Percentiles rank a stretch among this genome's conserved stretches.
Evolutionary conservation across 345 rosid genomes (phyloP).

Genomic region (Atalantia buxifolia): DNA sequence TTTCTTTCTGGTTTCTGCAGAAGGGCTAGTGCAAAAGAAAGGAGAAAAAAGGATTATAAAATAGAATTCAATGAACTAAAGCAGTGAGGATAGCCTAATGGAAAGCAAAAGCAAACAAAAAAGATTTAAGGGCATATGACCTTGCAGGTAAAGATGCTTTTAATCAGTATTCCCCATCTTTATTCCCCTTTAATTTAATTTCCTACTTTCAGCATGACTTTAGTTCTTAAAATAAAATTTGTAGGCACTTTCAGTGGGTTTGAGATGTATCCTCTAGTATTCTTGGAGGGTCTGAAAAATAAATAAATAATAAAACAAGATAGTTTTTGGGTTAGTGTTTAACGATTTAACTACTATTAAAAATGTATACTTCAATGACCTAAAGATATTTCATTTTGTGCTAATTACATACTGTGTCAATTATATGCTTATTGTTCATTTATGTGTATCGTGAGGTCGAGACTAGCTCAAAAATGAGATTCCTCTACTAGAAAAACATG

Average conservation of each 20-base stretch:
- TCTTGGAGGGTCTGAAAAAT: neutral
- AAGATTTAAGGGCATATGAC: slow-evolving; percentile 24
- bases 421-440: neutral
- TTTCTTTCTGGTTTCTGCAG: slow-evolving; percentile 1
- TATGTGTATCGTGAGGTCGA: neutral
- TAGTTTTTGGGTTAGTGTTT: neutral
- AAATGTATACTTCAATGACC: neutral
- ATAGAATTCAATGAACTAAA: slow-evolving; percentile 11
- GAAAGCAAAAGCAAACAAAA: slow-evolving; percentile 22
- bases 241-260: neutral
- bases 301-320: neutral
- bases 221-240: neutral
- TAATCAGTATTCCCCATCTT: slow-evolving; percentile 32
- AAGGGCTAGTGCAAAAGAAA: neutral
- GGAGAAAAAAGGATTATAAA: neutral
- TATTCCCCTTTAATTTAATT: slow-evolving; percentile 29
- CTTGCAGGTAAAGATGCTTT: slow-evolving; percentile 38
- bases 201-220: neutral
- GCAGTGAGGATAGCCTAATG: slow-evolving; percentile 15
- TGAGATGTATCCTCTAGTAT: too few species aligned
- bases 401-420: neutral
- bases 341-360: neutral
- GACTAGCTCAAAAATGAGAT: neutral
- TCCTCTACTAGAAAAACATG: neutral
- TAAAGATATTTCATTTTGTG: neutral